Percentiles rank a stretch among this genome's conserved stretches.
These are phyloP conservation scores for Jackrogersella multiformis DNA, from an alignment of 495 filamentous ascomycete species.

Conservation along the genomic window DNA sequence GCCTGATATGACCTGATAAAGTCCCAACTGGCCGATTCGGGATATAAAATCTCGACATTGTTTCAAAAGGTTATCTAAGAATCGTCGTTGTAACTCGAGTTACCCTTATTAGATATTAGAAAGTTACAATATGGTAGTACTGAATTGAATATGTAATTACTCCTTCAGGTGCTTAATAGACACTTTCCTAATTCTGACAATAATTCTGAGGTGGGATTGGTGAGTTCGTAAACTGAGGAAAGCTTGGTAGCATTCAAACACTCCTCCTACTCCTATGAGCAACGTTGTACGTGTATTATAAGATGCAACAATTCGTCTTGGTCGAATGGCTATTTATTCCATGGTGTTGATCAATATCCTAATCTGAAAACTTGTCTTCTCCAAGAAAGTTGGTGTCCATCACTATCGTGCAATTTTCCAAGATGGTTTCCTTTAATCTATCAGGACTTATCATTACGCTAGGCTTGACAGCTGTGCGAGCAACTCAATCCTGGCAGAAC, in stretches of 20 bases:
- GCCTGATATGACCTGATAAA: too few species aligned
- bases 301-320: not conserved
- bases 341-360: not conserved
- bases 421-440: conserved; percentile 25
- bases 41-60: not conserved
- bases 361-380: too few species aligned
- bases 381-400: not conserved
- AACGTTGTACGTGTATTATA: conserved; percentile 8
- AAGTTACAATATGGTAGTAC: not conserved
- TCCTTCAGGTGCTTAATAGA: not conserved
- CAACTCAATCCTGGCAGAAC: conserved; percentile 58
- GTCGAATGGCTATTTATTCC: not conserved
- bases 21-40: not conserved
- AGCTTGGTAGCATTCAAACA: not conserved
- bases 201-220: conserved; percentile 7
- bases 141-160: not conserved
- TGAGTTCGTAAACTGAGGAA: conserved; percentile 16
- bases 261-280: not conserved
- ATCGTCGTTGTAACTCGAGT: not conserved
- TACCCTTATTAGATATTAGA: not conserved
- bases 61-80: conserved; percentile 3
- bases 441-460: conserved; percentile 20
- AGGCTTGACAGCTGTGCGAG: conserved; percentile 38
- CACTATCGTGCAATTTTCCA: not conserved
- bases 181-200: not conserved